These are phyloP conservation scores for Gonapodya prolifera DNA, from an alignment of 192 early-diverging fungal species.

Conservation along the genomic window DNA sequence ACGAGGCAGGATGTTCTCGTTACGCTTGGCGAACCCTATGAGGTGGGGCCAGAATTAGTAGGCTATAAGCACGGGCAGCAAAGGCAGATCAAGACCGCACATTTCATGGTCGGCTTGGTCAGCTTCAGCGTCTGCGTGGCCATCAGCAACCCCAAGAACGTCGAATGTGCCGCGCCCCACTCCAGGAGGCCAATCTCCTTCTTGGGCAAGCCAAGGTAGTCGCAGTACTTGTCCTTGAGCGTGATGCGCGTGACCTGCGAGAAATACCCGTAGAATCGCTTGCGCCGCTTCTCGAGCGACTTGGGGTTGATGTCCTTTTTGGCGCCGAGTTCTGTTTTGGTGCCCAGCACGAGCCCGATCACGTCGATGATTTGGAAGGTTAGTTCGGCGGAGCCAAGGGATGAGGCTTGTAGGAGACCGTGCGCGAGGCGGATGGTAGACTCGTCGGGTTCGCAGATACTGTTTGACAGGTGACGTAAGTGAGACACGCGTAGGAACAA, in stretches of 20 bases:
- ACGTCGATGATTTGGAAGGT: neutral
- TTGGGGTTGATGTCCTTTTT: neutral
- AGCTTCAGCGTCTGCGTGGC: neutral
- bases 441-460: neutral
- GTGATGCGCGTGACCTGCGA: neutral
- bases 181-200: neutral
- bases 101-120: neutral
- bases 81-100: too few relatives aligned
- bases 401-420: neutral
- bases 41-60: neutral
- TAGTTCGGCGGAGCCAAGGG: neutral
- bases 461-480: neutral
- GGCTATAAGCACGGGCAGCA: too few relatives aligned
- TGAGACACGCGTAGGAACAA: neutral
- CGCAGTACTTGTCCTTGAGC: neutral
- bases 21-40: neutral
- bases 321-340: too few relatives aligned
- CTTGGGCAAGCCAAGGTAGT: neutral
- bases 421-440: neutral
- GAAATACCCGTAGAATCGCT: neutral
- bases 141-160: neutral
- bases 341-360: neutral
- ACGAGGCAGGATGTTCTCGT: neutral
- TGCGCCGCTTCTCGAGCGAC: neutral
- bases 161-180: neutral